Conservation (phyloP, 1,284 basidiomycete species). For the Cutaneotrichosporon cavernicola region DNA sequence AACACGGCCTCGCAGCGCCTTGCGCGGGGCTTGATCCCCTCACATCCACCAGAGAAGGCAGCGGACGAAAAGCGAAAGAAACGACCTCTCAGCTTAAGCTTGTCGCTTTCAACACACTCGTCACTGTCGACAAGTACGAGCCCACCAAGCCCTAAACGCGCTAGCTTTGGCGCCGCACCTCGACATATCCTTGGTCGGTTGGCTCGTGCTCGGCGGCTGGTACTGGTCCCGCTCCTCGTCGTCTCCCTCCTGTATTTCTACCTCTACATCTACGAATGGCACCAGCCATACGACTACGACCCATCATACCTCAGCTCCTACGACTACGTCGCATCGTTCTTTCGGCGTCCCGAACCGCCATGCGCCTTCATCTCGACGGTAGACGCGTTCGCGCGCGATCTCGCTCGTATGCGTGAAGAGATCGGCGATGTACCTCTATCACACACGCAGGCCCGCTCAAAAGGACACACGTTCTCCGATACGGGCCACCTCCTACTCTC, state of each 20-base stretch:
- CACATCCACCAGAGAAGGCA: no score
- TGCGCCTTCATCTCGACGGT: conserved; percentile 46
- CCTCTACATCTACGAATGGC: no score
- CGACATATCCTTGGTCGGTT: no score
- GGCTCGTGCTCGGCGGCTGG: conserved; percentile 22
- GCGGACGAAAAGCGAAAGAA: no score
- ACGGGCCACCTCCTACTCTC: conserved; percentile 49
- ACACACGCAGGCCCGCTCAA: not conserved
- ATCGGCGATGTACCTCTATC: not conserved
- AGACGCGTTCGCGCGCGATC: conserved; percentile 45
- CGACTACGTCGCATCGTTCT: not conserved
- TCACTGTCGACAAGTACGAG: no score
- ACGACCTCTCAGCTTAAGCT: no score
- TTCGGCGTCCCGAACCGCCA: not conserved
- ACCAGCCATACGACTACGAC: no score
- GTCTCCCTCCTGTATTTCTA: not conserved
- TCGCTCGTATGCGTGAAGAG: conserved; percentile 30
- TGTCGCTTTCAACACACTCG: no score
- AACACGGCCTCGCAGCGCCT: no score
- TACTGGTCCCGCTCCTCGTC: conserved; percentile 8
- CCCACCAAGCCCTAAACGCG: no score
- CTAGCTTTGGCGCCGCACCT: no score
- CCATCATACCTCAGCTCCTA: not conserved
- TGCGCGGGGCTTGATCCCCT: no score
- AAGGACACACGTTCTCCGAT: conserved; percentile 36